These are phyloP conservation scores for Nicotiana tomentosiformis DNA, from an alignment of 257 asterid genomes.

Conservation along the genomic window DNA sequence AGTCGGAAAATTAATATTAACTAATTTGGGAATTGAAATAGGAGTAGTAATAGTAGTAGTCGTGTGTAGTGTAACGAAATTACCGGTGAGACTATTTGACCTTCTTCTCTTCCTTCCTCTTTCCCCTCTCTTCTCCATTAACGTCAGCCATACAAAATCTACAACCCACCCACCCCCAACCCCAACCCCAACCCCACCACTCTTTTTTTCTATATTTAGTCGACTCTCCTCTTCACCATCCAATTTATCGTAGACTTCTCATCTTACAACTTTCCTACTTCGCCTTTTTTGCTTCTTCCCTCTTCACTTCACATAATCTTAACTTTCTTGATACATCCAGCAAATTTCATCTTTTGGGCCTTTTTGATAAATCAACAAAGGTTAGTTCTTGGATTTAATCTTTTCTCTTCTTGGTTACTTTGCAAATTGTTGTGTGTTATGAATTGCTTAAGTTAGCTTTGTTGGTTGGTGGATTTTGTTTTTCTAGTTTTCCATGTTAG, in stretches of 20 bases:
- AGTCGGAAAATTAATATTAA: no score
- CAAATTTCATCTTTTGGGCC: not conserved
- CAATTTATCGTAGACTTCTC: not conserved
- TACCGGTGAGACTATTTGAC: not conserved
- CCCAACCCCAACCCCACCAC: no score
- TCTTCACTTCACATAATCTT: not conserved
- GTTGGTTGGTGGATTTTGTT: not conserved
- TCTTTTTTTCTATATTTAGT: not conserved
- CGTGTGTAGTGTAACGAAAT: not conserved
- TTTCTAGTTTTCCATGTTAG: not conserved
- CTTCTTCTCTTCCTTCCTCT: slow-evolving; percentile 4
- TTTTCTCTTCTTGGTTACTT: not conserved
- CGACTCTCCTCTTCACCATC: not conserved
- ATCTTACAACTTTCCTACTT: not conserved
- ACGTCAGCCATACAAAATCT: slow-evolving; percentile 1
- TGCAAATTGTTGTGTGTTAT: not conserved
- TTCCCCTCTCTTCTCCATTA: not conserved
- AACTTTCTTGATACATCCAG: not conserved
- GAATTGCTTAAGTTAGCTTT: not conserved
- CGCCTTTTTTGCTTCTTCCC: not conserved
- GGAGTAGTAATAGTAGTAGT: not conserved
- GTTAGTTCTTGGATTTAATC: not conserved
- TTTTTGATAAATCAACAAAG: not conserved
- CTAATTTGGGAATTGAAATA: not conserved
- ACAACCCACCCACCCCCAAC: not conserved